Evolutionary conservation across 306 rosid genomes (phyloP), one percentile per base, ranked within the genome.

Genomic region (Vachellia pachyceras): DNA sequence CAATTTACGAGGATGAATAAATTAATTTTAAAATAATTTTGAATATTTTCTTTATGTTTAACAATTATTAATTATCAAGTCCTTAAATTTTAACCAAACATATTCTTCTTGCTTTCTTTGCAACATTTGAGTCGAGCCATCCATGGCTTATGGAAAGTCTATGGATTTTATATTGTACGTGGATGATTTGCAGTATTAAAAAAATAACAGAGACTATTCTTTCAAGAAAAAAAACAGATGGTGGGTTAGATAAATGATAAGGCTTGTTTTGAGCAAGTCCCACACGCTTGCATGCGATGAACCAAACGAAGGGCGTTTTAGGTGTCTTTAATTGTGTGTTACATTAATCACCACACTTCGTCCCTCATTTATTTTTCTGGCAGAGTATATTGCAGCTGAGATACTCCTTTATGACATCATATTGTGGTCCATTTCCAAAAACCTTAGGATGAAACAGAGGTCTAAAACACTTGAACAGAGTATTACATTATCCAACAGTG

Each of bases 351-450:
- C n/a, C n/a, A n/a, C n/a, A n/a, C n/a, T 42, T 23, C 70, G 10
- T 61, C 47, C 17, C 46, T 69, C 36, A 37, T 33, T 20, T 12
- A 78, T 40, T 61, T 33, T 41, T 46, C 71, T 44, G 72, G 49
- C 25, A 45, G 3, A 23, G 66, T 82, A 67, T 54, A 57, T 61
- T 29, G 58, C 72, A 71, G 68, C 39, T 18, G 18, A 54, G 76
- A 76, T 40, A 33, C 39, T 67, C 40, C 75, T 60, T 80, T 82
- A 72, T 66, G 73, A 60, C 39, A 71, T 6, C 37, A 63, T 49
- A 71, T 5, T 9, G 80, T 58, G 76, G 69, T 49, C 85, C 85
- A 71, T 40, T 54, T 44, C 64, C 10, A 20, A n/a, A 10, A 58
- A 45, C n/a, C 12, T 25, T 29, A 10, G 49, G 78, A 22, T 6